phyloP scores from a whole-genome alignment of 83 land plant species.

The Picea abies region DNA sequence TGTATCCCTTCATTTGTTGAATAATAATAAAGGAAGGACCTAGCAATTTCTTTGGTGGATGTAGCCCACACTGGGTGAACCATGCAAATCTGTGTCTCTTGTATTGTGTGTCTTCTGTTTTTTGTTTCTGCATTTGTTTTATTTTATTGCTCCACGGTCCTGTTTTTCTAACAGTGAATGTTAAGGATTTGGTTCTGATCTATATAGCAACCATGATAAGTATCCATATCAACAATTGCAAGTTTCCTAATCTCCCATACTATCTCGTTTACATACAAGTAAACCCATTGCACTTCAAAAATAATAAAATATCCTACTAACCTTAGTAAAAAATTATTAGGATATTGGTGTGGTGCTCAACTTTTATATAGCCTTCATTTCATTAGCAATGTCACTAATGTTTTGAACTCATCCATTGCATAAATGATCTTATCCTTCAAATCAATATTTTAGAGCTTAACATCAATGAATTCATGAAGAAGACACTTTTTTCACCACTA shows the following conservation, averaged over 20 bases:
- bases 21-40: no score
- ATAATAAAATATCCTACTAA: background rate
- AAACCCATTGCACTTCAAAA: background rate
- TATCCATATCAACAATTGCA: constrained; percentile 93
- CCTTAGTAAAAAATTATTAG: background rate
- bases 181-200: constrained; percentile 97
- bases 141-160: no score
- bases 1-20: no score
- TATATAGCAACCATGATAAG: constrained; percentile 84
- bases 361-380: constrained; percentile 84
- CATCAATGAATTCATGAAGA: constrained; percentile 86
- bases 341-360: constrained; percentile 16
- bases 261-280: constrained; percentile 39
- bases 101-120: no score
- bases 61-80: no score
- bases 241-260: constrained; percentile 97
- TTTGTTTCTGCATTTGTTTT: no score
- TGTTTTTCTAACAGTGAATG: no score
- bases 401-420: constrained; percentile 76
- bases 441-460: constrained; percentile 77
- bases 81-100: no score
- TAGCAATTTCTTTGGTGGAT: no score
- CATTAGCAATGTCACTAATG: constrained; percentile 61
- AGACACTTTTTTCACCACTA: constrained; percentile 96
- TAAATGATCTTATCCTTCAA: constrained; percentile 78